A percentile compares a stretch with the other conserved stretches of the same genome.
Conservation (phyloP, 768 basidiomycete genomes). For the Pholiota molesta region DNA sequence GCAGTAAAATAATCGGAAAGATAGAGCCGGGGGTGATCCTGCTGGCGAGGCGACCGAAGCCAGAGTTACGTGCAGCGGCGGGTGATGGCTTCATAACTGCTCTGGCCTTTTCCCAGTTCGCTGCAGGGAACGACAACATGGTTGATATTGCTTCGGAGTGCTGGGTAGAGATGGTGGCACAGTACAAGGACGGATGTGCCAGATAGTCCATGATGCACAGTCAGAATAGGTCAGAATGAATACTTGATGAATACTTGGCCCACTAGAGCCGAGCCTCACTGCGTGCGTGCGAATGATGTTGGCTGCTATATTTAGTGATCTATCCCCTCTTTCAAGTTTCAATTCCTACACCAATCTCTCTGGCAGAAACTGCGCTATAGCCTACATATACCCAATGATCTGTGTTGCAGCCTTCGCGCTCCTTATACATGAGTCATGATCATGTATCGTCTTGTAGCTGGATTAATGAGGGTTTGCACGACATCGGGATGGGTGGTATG, state of each 20-base stretch:
- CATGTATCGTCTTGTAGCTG: not conserved
- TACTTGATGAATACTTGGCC: not conserved
- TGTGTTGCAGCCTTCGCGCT: not conserved
- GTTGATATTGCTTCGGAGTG: not conserved
- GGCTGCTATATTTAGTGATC: not conserved
- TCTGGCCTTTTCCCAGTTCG: slow-evolving; percentile 31
- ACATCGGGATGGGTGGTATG: slow-evolving; percentile 5
- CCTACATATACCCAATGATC: not conserved
- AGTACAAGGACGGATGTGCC: not conserved
- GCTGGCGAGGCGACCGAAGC: slow-evolving; percentile 33
- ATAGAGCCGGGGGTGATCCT: slow-evolving; percentile 53
- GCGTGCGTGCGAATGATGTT: not conserved
- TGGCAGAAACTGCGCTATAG: not conserved
- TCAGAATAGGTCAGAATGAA: not conserved
- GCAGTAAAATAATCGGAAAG: slow-evolving; percentile 67
- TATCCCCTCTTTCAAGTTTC: not conserved
- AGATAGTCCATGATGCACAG: not conserved
- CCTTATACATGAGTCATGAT: not conserved
- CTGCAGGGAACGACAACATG: slow-evolving; percentile 39
- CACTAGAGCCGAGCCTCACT: not conserved
- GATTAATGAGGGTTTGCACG: not conserved
- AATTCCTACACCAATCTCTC: not conserved
- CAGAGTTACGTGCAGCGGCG: slow-evolving; percentile 7
- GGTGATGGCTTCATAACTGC: slow-evolving; percentile 12
- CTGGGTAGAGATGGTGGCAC: not conserved